A percentile compares a stretch with the other conserved stretches of the same genome.
phyloP scores from a whole-genome alignment of 257 asterid genomes.

The Scutellaria galericulata region DNA sequence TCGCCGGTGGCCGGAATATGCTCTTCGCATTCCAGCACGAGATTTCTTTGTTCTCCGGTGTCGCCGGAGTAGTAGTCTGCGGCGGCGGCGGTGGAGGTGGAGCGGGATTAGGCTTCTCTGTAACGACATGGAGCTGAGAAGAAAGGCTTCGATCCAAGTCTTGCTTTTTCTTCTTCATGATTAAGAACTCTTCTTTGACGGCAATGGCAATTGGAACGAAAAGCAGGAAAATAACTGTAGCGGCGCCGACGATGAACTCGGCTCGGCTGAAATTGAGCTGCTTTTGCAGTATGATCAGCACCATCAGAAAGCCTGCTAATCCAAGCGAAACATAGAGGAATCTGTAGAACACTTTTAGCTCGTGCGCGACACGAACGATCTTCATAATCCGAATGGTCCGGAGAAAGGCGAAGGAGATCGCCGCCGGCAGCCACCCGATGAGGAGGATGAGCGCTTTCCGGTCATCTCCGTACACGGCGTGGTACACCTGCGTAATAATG shows the following conservation, averaged over 20 bases:
- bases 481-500: conserved; percentile 53
- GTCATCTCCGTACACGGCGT: conserved; percentile 48
- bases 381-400: conserved; percentile 53
- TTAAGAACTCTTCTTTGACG: conserved; percentile 39
- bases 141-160: conserved; percentile 33
- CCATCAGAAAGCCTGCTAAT: conserved; percentile 52
- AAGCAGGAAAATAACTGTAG: conserved; percentile 36
- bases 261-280: conserved; percentile 37
- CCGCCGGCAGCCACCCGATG: conserved; percentile 68
- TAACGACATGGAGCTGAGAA: conserved; percentile 35
- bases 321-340: conserved; percentile 55
- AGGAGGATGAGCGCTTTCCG: conserved; percentile 47
- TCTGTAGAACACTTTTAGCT: conserved; percentile 55
- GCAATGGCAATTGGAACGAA: conserved; percentile 44
- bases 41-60: conserved; percentile 32
- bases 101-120: conserved; percentile 30
- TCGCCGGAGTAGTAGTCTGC: not conserved
- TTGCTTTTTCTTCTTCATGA: conserved; percentile 23
- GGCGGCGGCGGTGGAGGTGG: not conserved
- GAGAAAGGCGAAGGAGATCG: conserved; percentile 50
- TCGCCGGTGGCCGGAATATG: conserved; percentile 55
- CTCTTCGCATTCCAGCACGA: conserved; percentile 68
- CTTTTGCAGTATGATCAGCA: conserved; percentile 49
- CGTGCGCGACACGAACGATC: conserved; percentile 45
- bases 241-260: conserved; percentile 42